These are phyloP conservation scores for Chimonanthus salicifolius DNA, from an alignment of 164 flowering plant species.

Conservation along the genomic window DNA sequence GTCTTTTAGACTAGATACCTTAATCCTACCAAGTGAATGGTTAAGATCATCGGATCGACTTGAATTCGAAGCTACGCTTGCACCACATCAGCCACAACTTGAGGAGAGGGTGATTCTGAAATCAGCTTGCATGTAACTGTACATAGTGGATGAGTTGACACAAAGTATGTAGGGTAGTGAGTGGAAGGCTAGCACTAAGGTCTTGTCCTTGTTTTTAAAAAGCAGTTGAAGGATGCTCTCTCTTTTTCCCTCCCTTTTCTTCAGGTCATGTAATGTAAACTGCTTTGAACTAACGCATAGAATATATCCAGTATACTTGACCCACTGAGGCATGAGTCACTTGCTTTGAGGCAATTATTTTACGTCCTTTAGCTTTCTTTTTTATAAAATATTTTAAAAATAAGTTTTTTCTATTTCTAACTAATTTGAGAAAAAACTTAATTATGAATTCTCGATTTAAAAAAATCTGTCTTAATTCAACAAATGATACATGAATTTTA, in stretches of 20 bases:
- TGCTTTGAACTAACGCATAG: background rate
- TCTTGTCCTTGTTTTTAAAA: background rate
- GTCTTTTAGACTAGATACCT: too few relatives aligned
- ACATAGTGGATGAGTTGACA: background rate
- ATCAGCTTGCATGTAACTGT: too few relatives aligned
- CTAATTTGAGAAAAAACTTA: too few relatives aligned
- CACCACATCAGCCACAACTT: background rate
- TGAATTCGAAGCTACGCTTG: background rate
- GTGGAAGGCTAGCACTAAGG: background rate
- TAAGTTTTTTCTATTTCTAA: too few relatives aligned
- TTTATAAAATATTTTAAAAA: background rate
- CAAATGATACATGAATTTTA: too few relatives aligned
- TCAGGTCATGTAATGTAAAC: background rate
- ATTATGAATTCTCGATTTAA: too few relatives aligned
- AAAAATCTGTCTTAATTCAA: too few relatives aligned
- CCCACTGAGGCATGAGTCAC: background rate
- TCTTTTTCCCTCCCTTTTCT: background rate
- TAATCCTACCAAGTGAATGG: background rate
- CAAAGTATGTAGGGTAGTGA: background rate
- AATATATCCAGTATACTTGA: background rate
- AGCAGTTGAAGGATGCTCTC: conserved; percentile 9
- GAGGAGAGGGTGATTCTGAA: background rate
- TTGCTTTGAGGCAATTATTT: background rate
- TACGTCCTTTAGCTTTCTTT: background rate
- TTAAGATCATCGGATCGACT: background rate